These are phyloP conservation scores for Austroboletus olivaceoglutinosus DNA, from an alignment of 1,284 basidiomycete genomes.

Conservation along the genomic window DNA sequence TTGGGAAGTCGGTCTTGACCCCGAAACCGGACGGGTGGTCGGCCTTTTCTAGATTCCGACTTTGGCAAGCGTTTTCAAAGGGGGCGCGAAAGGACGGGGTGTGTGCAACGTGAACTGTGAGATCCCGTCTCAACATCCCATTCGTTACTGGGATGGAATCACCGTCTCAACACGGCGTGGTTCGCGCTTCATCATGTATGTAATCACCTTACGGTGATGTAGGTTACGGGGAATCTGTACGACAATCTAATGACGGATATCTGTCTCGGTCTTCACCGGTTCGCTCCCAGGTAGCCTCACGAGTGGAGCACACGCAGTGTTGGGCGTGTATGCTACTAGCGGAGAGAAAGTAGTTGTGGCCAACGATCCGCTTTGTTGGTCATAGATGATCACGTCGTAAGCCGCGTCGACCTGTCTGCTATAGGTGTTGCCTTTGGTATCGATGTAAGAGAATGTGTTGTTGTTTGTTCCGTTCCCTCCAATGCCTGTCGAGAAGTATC, in stretches of 20 bases:
- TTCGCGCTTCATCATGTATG: constrained; percentile 45
- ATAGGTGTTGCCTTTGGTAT: constrained; percentile 62
- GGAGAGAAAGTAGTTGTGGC: constrained; percentile 26
- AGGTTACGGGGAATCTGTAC: constrained; percentile 7
- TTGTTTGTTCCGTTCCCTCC: constrained; percentile 65
- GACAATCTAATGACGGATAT: not conserved
- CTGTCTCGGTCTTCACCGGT: not conserved
- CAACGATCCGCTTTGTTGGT: constrained; percentile 57
- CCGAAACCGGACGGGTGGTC: constrained; percentile 66
- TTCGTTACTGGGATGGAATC: constrained; percentile 7
- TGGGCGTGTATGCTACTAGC: not conserved
- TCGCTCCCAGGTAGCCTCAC: constrained; percentile 44
- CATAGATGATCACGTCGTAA: constrained; percentile 58
- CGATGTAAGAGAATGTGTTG: constrained; percentile 64
- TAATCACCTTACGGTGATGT: constrained; percentile 15
- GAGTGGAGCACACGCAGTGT: constrained; percentile 14
- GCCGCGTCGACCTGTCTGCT: constrained; percentile 57
- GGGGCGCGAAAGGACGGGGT: no score
- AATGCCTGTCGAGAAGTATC: constrained; percentile 50
- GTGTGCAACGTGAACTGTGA: not conserved
- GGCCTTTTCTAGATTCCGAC: constrained; percentile 62
- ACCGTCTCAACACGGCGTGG: constrained; percentile 40
- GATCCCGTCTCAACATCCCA: constrained; percentile 19
- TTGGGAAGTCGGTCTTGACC: constrained; percentile 84
- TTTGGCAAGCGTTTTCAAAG: constrained; percentile 31